A percentile compares a stretch with the other conserved stretches of the same genome.
These are phyloP conservation scores for Kodamaea sagamina DNA, from an alignment of 805 yeast species.

Conservation along the genomic window DNA sequence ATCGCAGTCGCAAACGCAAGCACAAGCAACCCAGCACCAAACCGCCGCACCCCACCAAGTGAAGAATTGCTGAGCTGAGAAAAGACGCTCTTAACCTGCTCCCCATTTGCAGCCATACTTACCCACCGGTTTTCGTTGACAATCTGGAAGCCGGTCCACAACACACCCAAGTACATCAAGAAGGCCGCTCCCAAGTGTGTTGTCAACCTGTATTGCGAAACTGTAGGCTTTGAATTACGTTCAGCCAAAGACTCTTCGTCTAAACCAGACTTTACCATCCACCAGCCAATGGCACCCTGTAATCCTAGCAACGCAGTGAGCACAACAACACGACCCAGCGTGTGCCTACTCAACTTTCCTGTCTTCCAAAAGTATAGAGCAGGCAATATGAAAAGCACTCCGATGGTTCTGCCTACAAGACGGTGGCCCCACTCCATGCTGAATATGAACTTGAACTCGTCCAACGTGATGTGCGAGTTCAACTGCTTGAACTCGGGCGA, in stretches of 20 bases:
- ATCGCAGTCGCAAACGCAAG: slow-evolving; percentile 87
- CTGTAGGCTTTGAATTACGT: slow-evolving; percentile 93
- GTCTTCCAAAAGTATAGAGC: slow-evolving; percentile 76
- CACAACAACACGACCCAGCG: slow-evolving; percentile 67
- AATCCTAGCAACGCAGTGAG: slow-evolving; percentile 79
- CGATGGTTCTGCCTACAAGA: slow-evolving; percentile 88
- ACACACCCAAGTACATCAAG: slow-evolving; percentile 80
- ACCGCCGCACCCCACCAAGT: slow-evolving; percentile 55
- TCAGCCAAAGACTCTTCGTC: slow-evolving; percentile 76
- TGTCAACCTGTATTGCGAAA: slow-evolving; percentile 90
- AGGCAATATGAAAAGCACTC: slow-evolving; percentile 79
- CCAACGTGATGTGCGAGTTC: slow-evolving; percentile 85
- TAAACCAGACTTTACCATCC: slow-evolving; percentile 98
- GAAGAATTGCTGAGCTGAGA: slow-evolving; percentile 62
- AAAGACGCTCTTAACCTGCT: slow-evolving; percentile 53
- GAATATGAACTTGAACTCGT: slow-evolving; percentile 92
- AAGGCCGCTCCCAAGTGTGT: slow-evolving; percentile 95
- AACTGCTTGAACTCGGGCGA: slow-evolving; percentile 91
- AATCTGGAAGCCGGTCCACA: slow-evolving; percentile 86
- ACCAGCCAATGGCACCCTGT: slow-evolving; percentile 98
- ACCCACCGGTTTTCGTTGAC: slow-evolving; percentile 71
- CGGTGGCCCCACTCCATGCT: slow-evolving; percentile 98
- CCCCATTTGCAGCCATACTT: slow-evolving; percentile 44
- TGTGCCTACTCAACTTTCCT: slow-evolving; percentile 64
- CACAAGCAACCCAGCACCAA: slow-evolving; percentile 58